Evolutionary conservation across 176 grass and related monocot genomes (phyloP), one percentile per base, ranked within the genome.

Genomic region (Eragrostis nindensis): DNA sequence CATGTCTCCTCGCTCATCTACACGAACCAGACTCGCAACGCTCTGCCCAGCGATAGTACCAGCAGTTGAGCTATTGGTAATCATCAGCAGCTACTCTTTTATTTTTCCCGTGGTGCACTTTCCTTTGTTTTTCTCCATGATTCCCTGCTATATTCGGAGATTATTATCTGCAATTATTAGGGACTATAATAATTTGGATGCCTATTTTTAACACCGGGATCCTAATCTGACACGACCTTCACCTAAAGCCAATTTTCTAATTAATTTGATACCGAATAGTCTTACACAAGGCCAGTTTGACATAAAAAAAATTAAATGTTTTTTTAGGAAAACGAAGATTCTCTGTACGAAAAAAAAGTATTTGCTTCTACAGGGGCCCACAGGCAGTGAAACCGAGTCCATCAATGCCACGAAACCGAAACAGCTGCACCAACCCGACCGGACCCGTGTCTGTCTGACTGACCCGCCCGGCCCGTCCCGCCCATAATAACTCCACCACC

Each of bases 351-450:
- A 17, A 36, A 30, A n/a, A 49, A 38, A 49, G 38, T 27, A 50
- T 78, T 78, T 66, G 7, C 21, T 13, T 39, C 12, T 15, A 2
- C 24, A 8, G 0, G 0, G 45, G 45, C 76, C 76, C 74, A 76
- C 19, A 29, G 17, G 17, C 29, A 36, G 26, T 36, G 32, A 36
- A 36, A 36, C 32, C 32, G 32, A 39, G 46, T 17, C 62, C 65
- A 69, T 69, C 1, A 43, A 57, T 57, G 64, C 49, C 66, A 73
- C 54, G 82, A 17, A 36, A 67, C 80, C 80, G 22, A 68, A 80
- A 84, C 76, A 21, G 70, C 64, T 84, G 36, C 81, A 76, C 71
- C 74, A 83, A 87, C 74, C 60, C 54, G 17, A 71, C 41, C 50
- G 7, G 79, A 40, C 53, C 42, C 40, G 60, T 2, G 21, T 7